Conservation (phyloP, 164 flowering plant genomes). For the Umbellularia californica region DNA sequence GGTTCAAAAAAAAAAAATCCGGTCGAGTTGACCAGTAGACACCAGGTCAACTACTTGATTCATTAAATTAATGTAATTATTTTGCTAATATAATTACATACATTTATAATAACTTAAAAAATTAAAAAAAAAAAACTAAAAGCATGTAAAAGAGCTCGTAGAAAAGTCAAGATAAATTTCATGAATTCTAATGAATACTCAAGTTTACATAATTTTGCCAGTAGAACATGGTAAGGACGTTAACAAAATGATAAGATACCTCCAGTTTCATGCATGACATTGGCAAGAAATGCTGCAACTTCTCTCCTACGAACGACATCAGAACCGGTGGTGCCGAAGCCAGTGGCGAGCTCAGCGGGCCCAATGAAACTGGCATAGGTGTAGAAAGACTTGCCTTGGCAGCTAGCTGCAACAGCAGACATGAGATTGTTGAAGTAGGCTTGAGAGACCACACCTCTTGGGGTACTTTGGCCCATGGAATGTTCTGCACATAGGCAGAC, state of each 20-base stretch:
- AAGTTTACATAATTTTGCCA: too few relatives aligned
- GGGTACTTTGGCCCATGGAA: neutral
- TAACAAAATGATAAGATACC: neutral
- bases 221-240: too few relatives aligned
- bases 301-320: constrained; percentile 28
- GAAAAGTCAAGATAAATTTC: too few relatives aligned
- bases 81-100: too few relatives aligned
- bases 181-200: too few relatives aligned
- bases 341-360: constrained; percentile 23
- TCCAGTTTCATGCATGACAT: constrained; percentile 47
- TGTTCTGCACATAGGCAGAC: neutral
- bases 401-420: neutral
- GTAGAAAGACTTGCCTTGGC: constrained; percentile 30
- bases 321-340: constrained; percentile 36
- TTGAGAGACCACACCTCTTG: neutral
- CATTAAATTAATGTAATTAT: too few relatives aligned
- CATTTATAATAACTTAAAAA: too few relatives aligned
- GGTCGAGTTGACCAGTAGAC: too few relatives aligned
- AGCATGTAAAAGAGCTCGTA: too few relatives aligned
- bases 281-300: constrained; percentile 57
- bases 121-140: too few relatives aligned
- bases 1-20: too few relatives aligned
- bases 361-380: constrained; percentile 41
- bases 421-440: neutral
- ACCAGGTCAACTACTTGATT: too few relatives aligned